These are phyloP conservation scores for Paramecium sonneborni DNA, from an alignment of 73 alveolate genomes.

Conservation along the genomic window DNA sequence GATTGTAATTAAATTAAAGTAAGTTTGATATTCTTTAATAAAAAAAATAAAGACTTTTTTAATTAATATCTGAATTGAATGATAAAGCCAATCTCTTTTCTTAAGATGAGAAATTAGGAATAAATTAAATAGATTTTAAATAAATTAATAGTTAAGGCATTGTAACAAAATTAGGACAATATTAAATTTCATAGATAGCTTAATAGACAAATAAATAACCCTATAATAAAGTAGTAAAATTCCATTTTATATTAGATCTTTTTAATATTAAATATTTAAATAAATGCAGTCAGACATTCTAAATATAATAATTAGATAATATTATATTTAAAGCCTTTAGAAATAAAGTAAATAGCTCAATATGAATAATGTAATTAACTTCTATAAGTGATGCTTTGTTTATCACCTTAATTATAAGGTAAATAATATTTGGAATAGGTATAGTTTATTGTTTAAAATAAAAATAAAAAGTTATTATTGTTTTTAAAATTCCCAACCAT, in stretches of 20 bases:
- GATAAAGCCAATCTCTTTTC: neutral
- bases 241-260: neutral
- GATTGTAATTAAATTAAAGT: neutral
- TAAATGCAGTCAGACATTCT: neutral
- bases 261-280: neutral
- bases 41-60: neutral
- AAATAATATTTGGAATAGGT: neutral
- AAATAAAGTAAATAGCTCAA: neutral
- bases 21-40: neutral
- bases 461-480: neutral
- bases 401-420: neutral
- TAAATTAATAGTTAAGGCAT: neutral
- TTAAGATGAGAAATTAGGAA: neutral
- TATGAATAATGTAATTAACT: neutral
- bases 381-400: neutral
- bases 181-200: neutral
- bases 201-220: neutral
- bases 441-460: neutral
- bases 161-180: neutral
- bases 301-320: neutral
- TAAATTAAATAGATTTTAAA: neutral
- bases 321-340: neutral
- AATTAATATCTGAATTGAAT: neutral
- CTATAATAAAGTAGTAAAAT: neutral
- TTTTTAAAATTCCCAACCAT: neutral